A percentile compares a stretch with the other conserved stretches of the same genome.
phyloP scores from a whole-genome alignment of 495 filamentous ascomycete genomes.

The Annulohypoxylon moriforme region DNA sequence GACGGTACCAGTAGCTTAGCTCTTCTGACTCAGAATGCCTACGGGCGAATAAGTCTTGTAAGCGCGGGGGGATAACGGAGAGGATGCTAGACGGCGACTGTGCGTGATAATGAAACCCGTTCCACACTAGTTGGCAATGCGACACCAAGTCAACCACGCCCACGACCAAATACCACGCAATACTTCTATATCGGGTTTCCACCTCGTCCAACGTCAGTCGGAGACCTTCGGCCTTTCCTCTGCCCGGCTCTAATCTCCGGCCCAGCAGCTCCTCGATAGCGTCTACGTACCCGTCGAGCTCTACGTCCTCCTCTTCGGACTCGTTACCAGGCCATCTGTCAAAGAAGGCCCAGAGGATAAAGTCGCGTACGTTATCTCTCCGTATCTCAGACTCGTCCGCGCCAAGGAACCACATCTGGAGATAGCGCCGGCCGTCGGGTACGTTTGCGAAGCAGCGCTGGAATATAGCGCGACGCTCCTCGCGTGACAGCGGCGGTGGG shows the following conservation, averaged over 20 bases:
- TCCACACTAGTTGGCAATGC: slow-evolving; percentile 53
- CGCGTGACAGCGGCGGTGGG: slow-evolving; percentile 57
- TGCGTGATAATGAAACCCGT: slow-evolving; percentile 62
- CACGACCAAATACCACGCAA: slow-evolving; percentile 70
- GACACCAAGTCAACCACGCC: slow-evolving; percentile 52
- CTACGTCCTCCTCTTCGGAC: slow-evolving; percentile 54
- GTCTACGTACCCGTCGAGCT: slow-evolving; percentile 67
- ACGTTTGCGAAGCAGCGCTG: slow-evolving; percentile 64
- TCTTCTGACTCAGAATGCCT: slow-evolving; percentile 58
- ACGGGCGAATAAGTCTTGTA: slow-evolving; percentile 55
- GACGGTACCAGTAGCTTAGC: slow-evolving; percentile 73
- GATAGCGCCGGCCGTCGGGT: slow-evolving; percentile 65
- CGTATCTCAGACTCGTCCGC: slow-evolving; percentile 68
- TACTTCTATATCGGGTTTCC: slow-evolving; percentile 67
- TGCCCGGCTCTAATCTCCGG: slow-evolving; percentile 60
- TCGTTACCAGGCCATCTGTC: slow-evolving; percentile 53
- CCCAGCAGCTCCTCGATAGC: slow-evolving; percentile 62
- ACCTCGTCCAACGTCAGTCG: slow-evolving; percentile 74
- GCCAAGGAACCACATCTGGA: slow-evolving; percentile 72
- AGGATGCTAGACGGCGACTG: slow-evolving; percentile 53
- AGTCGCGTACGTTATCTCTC: slow-evolving; percentile 73
- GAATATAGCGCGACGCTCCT: slow-evolving; percentile 63
- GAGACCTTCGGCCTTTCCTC: slow-evolving; percentile 64
- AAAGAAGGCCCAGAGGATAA: slow-evolving; percentile 72
- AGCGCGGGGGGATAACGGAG: slow-evolving; percentile 68